Conservation (phyloP, 495 filamentous ascomycete species). For the Darksidea phi region DNA sequence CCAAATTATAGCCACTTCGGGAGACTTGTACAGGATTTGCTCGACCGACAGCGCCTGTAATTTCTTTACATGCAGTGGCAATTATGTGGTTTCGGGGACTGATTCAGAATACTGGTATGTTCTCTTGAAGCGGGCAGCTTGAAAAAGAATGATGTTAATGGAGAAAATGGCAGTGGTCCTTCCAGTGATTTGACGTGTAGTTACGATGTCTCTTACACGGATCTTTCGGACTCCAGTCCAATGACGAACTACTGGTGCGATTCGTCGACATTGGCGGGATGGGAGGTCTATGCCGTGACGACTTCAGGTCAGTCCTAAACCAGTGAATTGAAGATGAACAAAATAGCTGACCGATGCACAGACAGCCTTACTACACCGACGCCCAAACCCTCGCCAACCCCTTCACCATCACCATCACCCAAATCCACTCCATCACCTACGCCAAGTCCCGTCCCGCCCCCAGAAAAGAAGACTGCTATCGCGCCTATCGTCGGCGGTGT, state of each 20-base stretch:
- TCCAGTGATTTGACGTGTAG: background rate
- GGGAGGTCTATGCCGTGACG: background rate
- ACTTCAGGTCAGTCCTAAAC: background rate
- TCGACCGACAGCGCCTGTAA: background rate
- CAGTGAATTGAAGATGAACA: no score
- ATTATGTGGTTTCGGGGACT: background rate
- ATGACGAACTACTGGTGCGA: conserved; percentile 2
- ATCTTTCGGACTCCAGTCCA: background rate
- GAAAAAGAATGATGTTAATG: background rate
- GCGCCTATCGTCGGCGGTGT: background rate
- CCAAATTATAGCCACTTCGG: background rate
- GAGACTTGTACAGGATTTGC: background rate
- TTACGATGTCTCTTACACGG: background rate
- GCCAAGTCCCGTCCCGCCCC: background rate
- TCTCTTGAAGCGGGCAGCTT: background rate
- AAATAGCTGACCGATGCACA: no score
- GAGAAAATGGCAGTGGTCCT: background rate
- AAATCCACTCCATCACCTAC: background rate
- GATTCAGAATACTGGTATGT: background rate
- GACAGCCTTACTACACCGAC: background rate
- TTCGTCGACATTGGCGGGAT: background rate
- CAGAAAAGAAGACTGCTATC: background rate
- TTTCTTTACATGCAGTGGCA: background rate
- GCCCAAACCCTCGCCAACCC: background rate
- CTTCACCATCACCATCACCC: background rate